A percentile compares a stretch with the other conserved stretches of the same genome.
Conservation (phyloP, 495 filamentous ascomycete species). For the Talaromyces wortmannii region DNA sequence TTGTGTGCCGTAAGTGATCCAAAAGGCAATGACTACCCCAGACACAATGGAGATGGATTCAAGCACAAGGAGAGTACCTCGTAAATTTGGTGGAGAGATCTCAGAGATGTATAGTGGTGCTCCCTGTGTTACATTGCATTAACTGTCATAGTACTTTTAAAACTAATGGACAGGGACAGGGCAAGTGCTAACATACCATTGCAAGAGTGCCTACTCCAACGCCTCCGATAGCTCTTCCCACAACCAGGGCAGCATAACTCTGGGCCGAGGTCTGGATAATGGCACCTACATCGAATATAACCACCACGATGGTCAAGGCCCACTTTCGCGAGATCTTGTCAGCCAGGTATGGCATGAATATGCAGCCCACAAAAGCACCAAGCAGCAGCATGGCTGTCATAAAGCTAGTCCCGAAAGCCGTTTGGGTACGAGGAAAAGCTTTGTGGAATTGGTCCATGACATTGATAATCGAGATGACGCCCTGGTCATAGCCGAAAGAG, state of each 20-base stretch:
- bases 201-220: slow-evolving; percentile 68
- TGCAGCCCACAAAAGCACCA: slow-evolving; percentile 59
- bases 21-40: slow-evolving; percentile 49
- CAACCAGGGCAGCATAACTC: slow-evolving; percentile 49
- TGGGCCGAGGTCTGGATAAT: slow-evolving; percentile 48
- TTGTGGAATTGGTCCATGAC: slow-evolving; percentile 52
- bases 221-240: slow-evolving; percentile 58
- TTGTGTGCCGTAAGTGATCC: slow-evolving; percentile 50
- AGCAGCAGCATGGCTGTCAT: slow-evolving; percentile 59
- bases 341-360: slow-evolving; percentile 57
- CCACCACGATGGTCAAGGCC: slow-evolving; percentile 47
- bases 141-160: not conserved
- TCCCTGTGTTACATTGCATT: not conserved
- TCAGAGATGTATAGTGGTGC: slow-evolving; percentile 73
- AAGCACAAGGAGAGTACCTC: slow-evolving; percentile 38
- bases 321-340: slow-evolving; percentile 58
- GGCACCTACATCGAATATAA: slow-evolving; percentile 48
- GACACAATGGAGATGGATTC: slow-evolving; percentile 55
- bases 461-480: slow-evolving; percentile 48
- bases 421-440: slow-evolving; percentile 41
- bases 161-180: too few species aligned
- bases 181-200: slow-evolving; percentile 26
- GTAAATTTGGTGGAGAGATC: slow-evolving; percentile 47
- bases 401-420: slow-evolving; percentile 52
- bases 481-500: slow-evolving; percentile 54